A percentile compares a stretch with the other conserved stretches of the same genome.
Conservation (phyloP, 1,139 yeast species). For the Candida freyschussii region DNA sequence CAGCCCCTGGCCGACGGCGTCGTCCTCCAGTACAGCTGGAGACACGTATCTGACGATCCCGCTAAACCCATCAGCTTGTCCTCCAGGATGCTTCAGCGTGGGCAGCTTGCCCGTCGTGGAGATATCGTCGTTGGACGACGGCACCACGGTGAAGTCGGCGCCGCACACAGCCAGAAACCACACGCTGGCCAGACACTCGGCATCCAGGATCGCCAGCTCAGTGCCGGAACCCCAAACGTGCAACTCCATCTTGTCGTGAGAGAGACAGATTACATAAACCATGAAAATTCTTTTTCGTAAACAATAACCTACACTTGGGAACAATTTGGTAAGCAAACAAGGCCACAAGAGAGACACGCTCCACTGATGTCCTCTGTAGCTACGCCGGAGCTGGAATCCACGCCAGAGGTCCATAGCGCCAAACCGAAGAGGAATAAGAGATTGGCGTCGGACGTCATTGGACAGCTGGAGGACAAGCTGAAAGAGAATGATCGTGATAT, state of each 20-base stretch:
- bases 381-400: background rate
- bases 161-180: constrained; percentile 31
- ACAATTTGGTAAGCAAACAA: no score
- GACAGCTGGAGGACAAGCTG: constrained; percentile 52
- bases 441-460: constrained; percentile 25
- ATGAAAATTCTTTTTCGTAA: no score
- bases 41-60: constrained; percentile 42
- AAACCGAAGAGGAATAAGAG: constrained; percentile 12
- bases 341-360: no score
- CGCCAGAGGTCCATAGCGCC: constrained; percentile 1
- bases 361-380: constrained; percentile 3
- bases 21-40: no score
- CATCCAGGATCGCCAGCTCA: constrained; percentile 33
- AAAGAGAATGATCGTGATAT: constrained; percentile 55
- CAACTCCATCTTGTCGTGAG: constrained; percentile 18
- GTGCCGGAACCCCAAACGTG: constrained; percentile 23
- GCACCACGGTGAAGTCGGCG: constrained; percentile 36
- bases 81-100: constrained; percentile 34
- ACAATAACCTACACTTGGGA: no score
- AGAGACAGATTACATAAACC: no score
- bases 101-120: constrained; percentile 56
- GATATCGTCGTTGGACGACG: constrained; percentile 56
- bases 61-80: constrained; percentile 41
- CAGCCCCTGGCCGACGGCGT: constrained; percentile 32
- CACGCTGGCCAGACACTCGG: constrained; percentile 39